Conservation (phyloP, 2,329 filamentous ascomycete species). For the Pseudogymnoascus pannorum region DNA sequence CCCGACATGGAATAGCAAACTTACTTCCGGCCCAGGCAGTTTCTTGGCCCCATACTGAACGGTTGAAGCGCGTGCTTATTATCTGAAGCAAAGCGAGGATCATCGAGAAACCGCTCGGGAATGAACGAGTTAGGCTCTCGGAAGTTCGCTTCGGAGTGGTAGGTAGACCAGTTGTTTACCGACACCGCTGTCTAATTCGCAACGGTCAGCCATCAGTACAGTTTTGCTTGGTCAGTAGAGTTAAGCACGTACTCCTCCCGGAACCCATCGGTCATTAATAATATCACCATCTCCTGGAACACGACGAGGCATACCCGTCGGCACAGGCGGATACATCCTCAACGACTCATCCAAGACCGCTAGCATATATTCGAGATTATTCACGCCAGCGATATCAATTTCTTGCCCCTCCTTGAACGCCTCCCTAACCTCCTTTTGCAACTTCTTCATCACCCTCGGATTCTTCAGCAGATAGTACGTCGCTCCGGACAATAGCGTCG, state of each 20-base stretch:
- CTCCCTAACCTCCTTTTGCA: constrained; percentile 34
- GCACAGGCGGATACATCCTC: constrained; percentile 32
- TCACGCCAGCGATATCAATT: constrained; percentile 31
- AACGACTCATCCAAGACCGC: constrained; percentile 38
- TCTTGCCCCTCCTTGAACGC: constrained; percentile 31
- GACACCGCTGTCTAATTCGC: constrained; percentile 14
- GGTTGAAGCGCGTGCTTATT: constrained; percentile 13
- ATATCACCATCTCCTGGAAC: constrained; percentile 14
- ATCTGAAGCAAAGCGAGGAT: constrained; percentile 12
- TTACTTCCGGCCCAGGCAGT: constrained; percentile 17
- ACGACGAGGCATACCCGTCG: constrained; percentile 11
- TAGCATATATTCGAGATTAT: constrained; percentile 32
- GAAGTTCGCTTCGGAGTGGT: constrained; percentile 19
- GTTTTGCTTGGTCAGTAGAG: too few species aligned
- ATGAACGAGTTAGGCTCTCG: constrained; percentile 15
- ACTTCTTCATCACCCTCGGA: constrained; percentile 25
- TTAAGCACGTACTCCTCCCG: constrained; percentile 12
- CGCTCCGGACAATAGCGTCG: constrained; percentile 15
- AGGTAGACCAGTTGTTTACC: constrained; percentile 25
- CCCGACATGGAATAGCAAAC: neutral
- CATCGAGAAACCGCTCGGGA: constrained; percentile 29
- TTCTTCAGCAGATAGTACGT: constrained; percentile 25
- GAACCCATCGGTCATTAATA: constrained; percentile 16
- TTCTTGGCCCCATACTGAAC: constrained; percentile 14
- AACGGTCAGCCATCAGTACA: neutral